Evolutionary conservation across 2,329 filamentous ascomycete species (phyloP).

Genomic region (Dactylellina parvicollis): DNA sequence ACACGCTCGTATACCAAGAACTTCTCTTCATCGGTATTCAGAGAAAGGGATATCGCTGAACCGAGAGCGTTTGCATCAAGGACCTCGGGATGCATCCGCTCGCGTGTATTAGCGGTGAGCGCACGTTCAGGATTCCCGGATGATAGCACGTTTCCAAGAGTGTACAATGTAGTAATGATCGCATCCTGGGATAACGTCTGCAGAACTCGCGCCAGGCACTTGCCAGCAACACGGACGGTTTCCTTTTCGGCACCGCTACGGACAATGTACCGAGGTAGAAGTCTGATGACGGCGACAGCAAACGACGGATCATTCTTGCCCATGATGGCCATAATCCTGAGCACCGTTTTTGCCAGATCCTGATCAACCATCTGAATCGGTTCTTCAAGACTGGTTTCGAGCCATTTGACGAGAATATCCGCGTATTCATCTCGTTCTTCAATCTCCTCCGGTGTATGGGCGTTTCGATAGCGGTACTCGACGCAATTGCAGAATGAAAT

Average conservation of each 20-base stretch:
- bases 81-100: conserved; percentile 57
- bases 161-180: conserved; percentile 93
- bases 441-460: conserved; percentile 16
- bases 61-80: conserved; percentile 65
- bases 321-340: conserved; percentile 83
- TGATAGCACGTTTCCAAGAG: conserved; percentile 92
- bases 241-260: conserved; percentile 77
- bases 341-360: conserved; percentile 77
- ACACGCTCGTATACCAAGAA: conserved; percentile 82
- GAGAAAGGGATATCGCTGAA: conserved; percentile 80
- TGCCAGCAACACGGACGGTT: conserved; percentile 80
- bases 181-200: conserved; percentile 87
- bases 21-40: conserved; percentile 80
- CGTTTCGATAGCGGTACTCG: conserved; percentile 71
- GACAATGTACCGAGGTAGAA: conserved; percentile 86
- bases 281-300: conserved; percentile 78
- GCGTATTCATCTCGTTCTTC: conserved; percentile 62
- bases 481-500: conserved; percentile 87
- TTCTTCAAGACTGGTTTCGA: conserved; percentile 83
- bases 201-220: conserved; percentile 82
- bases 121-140: conserved; percentile 69
- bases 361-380: conserved; percentile 82
- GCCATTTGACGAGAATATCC: conserved; percentile 82
- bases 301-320: conserved; percentile 78
- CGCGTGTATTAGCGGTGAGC: conserved; percentile 62